Percentiles rank a stretch among this genome's conserved stretches.
These are phyloP conservation scores for Cicer cuneatum DNA, from an alignment of 306 rosid species.

Conservation along the genomic window DNA sequence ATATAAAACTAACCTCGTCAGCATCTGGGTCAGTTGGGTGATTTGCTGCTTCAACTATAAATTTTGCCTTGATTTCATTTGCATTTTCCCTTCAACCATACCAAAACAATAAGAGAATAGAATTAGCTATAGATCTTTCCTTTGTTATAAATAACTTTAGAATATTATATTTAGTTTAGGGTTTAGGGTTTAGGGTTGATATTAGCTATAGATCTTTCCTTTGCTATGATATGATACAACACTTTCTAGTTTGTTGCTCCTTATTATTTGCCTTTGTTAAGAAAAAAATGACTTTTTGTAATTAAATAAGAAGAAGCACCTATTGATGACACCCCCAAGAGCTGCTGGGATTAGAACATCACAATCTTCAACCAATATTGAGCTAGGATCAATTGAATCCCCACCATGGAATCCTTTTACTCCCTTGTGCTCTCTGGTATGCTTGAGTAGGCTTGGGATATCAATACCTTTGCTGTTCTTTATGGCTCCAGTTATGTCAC, in stretches of 20 bases:
- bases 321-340: slow-evolving; percentile 97
- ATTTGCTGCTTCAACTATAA: slow-evolving; percentile 90
- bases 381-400: slow-evolving; percentile 62
- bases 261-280: no score
- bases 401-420: slow-evolving; percentile 80
- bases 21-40: slow-evolving; percentile 99
- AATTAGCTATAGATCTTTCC: background rate
- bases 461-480: slow-evolving; percentile 84
- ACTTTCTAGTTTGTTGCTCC: no score
- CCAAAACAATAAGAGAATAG: background rate
- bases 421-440: slow-evolving; percentile 63
- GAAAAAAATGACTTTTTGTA: background rate
- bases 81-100: slow-evolving; percentile 76
- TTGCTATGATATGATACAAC: no score
- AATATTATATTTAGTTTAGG: slow-evolving; percentile 7
- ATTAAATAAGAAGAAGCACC: slow-evolving; percentile 46
- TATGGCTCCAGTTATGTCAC: slow-evolving; percentile 93
- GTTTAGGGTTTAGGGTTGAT: no score
- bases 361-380: slow-evolving; percentile 85
- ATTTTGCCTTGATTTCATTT: slow-evolving; percentile 77
- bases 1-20: slow-evolving; percentile 65
- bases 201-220: background rate
- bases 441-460: slow-evolving; percentile 74
- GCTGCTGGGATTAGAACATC: slow-evolving; percentile 97
- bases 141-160: slow-evolving; percentile 11